phyloP scores from a whole-genome alignment of 139 green algal genomes.

The Eudorina sp. region DNA sequence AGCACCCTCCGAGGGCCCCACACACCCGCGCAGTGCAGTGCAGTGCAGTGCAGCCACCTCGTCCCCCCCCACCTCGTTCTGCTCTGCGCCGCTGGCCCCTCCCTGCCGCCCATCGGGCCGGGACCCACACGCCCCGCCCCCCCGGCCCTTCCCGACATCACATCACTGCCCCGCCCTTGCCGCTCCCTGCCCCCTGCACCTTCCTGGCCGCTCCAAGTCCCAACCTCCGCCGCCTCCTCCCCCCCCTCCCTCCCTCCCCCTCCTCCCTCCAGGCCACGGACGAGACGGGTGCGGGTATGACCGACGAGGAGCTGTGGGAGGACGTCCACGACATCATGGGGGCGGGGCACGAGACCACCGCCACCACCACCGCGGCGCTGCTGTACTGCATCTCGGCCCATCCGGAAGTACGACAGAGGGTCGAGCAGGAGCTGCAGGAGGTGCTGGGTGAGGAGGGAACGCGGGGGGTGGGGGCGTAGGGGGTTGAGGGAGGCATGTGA shows the following conservation, averaged over 20 bases:
- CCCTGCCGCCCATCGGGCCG: too few relatives aligned
- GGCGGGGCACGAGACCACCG: slow-evolving; percentile 83
- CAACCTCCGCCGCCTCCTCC: too few relatives aligned
- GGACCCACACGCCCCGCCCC: too few relatives aligned
- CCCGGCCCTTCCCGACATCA: too few relatives aligned
- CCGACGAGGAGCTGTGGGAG: slow-evolving; percentile 80
- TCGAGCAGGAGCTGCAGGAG: slow-evolving; percentile 64
- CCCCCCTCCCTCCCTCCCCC: background rate
- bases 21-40: too few relatives aligned
- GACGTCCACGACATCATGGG: slow-evolving; percentile 75
- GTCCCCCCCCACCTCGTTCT: too few relatives aligned
- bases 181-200: too few relatives aligned
- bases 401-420: slow-evolving; percentile 64
- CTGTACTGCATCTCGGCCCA: slow-evolving; percentile 74
- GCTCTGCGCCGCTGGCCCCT: too few relatives aligned
- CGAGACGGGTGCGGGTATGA: slow-evolving; percentile 65
- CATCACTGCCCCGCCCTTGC: too few relatives aligned
- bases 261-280: slow-evolving; percentile 56
- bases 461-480: background rate
- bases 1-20: too few relatives aligned
- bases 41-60: too few relatives aligned
- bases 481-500: background rate
- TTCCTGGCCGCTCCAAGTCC: too few relatives aligned
- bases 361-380: slow-evolving; percentile 71
- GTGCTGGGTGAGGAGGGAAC: slow-evolving; percentile 62